Percentiles rank a stretch among this genome's conserved stretches.
phyloP scores from a whole-genome alignment of 208 protist genomes.

The Leishmania major region DNA sequence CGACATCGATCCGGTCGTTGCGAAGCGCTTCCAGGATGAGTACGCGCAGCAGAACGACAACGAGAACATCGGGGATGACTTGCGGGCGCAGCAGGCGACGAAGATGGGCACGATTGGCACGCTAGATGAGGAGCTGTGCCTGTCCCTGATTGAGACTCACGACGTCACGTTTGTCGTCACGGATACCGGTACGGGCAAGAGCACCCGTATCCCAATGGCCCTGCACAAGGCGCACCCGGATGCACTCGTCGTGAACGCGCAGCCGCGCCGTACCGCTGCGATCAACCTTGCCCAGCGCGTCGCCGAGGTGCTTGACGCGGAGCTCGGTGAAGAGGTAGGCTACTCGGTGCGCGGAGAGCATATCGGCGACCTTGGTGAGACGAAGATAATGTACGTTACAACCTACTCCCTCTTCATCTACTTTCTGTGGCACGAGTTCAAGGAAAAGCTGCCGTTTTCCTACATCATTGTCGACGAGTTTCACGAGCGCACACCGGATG shows the following conservation, averaged over 20 bases:
- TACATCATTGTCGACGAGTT: slow-evolving; percentile 95
- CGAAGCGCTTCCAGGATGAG: slow-evolving; percentile 54
- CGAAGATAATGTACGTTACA: slow-evolving; percentile 86
- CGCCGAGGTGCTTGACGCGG: slow-evolving; percentile 43
- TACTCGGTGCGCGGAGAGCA: slow-evolving; percentile 86
- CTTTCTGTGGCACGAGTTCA: slow-evolving; percentile 60
- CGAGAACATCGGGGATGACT: slow-evolving; percentile 32
- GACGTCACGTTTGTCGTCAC: slow-evolving; percentile 89
- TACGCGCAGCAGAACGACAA: slow-evolving; percentile 65
- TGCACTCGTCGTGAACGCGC: slow-evolving; percentile 65
- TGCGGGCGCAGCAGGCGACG: slow-evolving; percentile 40
- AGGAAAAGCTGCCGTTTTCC: slow-evolving; percentile 64
- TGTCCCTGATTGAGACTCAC: slow-evolving; percentile 64
- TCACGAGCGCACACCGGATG: slow-evolving; percentile 95
- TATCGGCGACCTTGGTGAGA: slow-evolving; percentile 67
- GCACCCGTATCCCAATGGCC: slow-evolving; percentile 81
- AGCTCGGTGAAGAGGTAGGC: slow-evolving; percentile 62
- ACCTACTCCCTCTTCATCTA: slow-evolving; percentile 88
- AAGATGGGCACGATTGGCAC: slow-evolving; percentile 43
- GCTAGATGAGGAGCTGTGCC: slow-evolving; percentile 58
- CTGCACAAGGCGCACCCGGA: slow-evolving; percentile 49
- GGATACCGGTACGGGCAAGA: slow-evolving; percentile 90
- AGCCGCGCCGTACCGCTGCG: slow-evolving; percentile 80
- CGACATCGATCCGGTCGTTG: slow-evolving; percentile 26
- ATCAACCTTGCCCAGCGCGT: slow-evolving; percentile 85